Evolutionary conservation across 257 asterid genomes (phyloP).

Genomic region (Plantago elongata): DNA sequence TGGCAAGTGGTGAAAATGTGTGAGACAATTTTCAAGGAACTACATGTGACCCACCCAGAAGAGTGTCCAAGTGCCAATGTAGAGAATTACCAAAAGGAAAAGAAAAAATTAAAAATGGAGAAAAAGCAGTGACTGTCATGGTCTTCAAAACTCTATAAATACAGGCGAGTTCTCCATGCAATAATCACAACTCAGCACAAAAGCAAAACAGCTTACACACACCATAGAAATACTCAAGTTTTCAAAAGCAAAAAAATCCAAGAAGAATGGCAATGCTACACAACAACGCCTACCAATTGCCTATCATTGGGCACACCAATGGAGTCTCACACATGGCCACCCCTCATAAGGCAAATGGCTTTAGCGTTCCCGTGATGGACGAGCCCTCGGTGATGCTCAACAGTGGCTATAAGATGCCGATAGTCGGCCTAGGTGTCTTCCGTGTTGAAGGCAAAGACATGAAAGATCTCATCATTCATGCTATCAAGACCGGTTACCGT

Average conservation of each 20-base stretch:
- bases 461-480: slow-evolving; percentile 34
- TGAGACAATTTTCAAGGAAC: too few species aligned
- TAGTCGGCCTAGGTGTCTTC: slow-evolving; percentile 44
- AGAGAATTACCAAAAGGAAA: too few species aligned
- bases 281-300: slow-evolving; percentile 7
- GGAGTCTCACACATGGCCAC: background rate
- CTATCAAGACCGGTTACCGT: slow-evolving; percentile 45
- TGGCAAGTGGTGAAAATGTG: too few species aligned
- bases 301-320: slow-evolving; percentile 1
- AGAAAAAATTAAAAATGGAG: too few species aligned
- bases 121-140: too few species aligned
- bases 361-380: background rate
- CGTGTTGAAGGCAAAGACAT: slow-evolving; percentile 40
- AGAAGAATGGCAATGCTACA: slow-evolving; percentile 11
- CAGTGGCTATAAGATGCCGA: slow-evolving; percentile 44
- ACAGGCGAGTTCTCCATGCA: too few species aligned
- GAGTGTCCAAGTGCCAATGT: too few species aligned
- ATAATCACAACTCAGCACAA: too few species aligned
- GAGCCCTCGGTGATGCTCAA: slow-evolving; percentile 24
- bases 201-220: too few species aligned
- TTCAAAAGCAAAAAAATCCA: background rate
- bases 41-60: too few species aligned
- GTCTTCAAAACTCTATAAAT: too few species aligned
- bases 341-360: slow-evolving; percentile 5
- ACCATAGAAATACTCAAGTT: too few species aligned